Base-by-base conservation (phyloP, 805 yeast species). In the Candida arabinofermentans region DNA sequence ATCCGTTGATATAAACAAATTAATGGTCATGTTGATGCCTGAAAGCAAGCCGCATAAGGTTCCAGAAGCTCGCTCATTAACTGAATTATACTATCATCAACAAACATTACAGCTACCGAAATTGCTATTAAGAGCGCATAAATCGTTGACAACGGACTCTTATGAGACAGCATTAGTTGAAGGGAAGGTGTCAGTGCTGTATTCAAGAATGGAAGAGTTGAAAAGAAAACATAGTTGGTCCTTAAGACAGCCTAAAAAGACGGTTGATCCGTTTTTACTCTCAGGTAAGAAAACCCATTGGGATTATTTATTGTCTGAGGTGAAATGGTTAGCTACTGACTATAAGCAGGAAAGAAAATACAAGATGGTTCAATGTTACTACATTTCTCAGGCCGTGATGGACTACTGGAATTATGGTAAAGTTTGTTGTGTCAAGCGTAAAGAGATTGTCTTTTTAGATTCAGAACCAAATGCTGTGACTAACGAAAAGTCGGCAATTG, bases 171-270 rank as follows among this genome's bases (percentile, higher is more conserved):
- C 96, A 0, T 67, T 90, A 26, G 75, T 87, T 12, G 99, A 93
- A 58, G 96, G 96, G 3, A 85, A 90, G 58, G 81, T 91, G 3
- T 86, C 95, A 0, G 96, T 89, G 9, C 79, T 88, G 16, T 85
- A 88, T 53, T 84, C 95, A 2, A 72, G 98, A 46, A 90, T 93
- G 36, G 98, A 91, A 57, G 98, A 91, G 59, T 70, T 93, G 48
- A 87, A 88, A 59, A 71, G 95, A 36, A 83, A 83, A 43, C 85
- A 86, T 2, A 81, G 86, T 53, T 93, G 99, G 98, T 83, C 96
- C 18, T 67, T 93, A 40, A 72, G 95, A 40, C 99, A 93, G 59
- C 96, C 95, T 0, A 69, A 74, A 39, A 73, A 76, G 48, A 83
- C 72, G 54, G 56, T 71, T 10, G 95, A 87, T 49, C 96, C 98